phyloP scores from a whole-genome alignment of 1,284 basidiomycete genomes.

The Irpex lacteus region DNA sequence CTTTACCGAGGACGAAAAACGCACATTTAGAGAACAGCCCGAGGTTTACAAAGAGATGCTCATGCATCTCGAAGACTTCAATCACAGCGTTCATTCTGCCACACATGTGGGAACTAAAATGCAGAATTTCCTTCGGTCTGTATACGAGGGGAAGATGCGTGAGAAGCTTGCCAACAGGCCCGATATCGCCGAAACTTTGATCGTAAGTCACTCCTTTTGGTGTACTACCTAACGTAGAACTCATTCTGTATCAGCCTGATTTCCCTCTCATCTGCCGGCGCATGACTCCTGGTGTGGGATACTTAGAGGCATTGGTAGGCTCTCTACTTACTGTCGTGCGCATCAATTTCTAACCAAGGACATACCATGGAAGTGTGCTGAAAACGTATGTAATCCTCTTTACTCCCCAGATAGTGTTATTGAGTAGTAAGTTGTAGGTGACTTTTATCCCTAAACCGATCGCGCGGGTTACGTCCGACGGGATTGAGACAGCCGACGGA shows the following conservation, averaged over 20 bases:
- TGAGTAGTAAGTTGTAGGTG: neutral
- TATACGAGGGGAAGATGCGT: conserved; percentile 43
- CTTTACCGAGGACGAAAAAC: conserved; percentile 49
- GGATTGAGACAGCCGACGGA: conserved; percentile 51
- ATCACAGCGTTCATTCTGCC: conserved; percentile 38
- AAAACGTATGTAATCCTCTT: neutral
- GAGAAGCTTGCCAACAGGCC: conserved; percentile 47
- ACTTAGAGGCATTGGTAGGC: conserved; percentile 48
- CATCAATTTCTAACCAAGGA: too few species aligned
- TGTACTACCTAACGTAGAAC: too few species aligned
- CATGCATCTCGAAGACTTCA: conserved; percentile 32
- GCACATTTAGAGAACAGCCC: conserved; percentile 39
- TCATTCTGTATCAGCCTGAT: conserved; percentile 36
- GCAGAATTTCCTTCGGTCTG: conserved; percentile 33
- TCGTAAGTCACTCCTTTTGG: conserved; percentile 12
- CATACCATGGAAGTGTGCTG: neutral
- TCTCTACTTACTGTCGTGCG: neutral
- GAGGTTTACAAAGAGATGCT: conserved; percentile 44
- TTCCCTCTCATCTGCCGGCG: conserved; percentile 52
- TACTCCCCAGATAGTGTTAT: neutral
- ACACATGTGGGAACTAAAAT: conserved; percentile 40
- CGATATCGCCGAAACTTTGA: conserved; percentile 50
- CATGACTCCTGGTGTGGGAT: conserved; percentile 57
- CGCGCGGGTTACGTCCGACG: conserved; percentile 41
- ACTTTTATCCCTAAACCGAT: conserved; percentile 37